These are phyloP conservation scores for Chondrus crispus DNA, from an alignment of 23 red algal genomes.

Conservation along the genomic window DNA sequence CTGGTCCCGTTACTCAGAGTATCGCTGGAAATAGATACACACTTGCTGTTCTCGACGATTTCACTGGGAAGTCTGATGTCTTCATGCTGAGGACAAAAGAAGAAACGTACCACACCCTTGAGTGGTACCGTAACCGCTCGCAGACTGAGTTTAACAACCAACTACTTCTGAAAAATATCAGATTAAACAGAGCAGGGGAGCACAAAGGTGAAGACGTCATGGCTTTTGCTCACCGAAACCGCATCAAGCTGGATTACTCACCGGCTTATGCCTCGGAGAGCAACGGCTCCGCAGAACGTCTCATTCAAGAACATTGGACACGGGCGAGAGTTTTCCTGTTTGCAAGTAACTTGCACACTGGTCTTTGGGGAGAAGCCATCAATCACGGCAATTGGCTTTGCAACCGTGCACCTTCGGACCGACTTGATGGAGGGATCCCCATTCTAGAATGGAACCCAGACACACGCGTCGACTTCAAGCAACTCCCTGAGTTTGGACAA, in stretches of 20 bases:
- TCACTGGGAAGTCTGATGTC: background rate
- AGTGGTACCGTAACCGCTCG: too few species aligned
- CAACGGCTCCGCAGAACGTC: background rate
- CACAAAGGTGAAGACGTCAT: conserved; percentile 7
- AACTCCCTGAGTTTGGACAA: background rate
- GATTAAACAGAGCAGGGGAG: background rate
- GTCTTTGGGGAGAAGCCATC: background rate
- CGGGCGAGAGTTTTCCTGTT: background rate
- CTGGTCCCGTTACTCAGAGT: background rate
- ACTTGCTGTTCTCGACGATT: background rate
- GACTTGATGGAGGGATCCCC: background rate
- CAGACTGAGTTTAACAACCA: too few species aligned
- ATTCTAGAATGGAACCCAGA: background rate
- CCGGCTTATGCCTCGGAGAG: background rate
- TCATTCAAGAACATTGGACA: background rate
- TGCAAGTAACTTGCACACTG: background rate
- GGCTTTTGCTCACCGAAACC: too few species aligned
- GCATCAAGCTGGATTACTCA: background rate
- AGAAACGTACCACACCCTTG: too few species aligned
- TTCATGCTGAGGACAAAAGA: background rate
- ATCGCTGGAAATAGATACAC: background rate
- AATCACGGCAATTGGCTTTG: background rate
- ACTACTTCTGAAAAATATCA: background rate
- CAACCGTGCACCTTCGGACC: background rate
- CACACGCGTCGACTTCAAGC: background rate